Conservation (phyloP, 345 rosid genomes). For the Murraya paniculata region DNA sequence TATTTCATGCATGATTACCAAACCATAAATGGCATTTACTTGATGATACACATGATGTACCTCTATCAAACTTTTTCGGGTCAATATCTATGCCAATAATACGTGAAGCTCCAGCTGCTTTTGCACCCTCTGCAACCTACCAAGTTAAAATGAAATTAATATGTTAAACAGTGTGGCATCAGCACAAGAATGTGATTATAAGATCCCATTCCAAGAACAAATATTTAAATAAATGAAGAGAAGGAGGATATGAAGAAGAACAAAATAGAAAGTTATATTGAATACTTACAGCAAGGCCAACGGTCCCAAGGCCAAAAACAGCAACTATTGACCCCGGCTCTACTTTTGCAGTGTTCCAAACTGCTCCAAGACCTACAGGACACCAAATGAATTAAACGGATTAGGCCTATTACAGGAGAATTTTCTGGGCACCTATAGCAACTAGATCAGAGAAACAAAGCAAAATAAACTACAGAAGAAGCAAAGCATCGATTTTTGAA, state of each 20-base stretch:
- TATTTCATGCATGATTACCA: neutral
- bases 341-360: constrained; percentile 99
- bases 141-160: constrained; percentile 4
- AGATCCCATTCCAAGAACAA: neutral
- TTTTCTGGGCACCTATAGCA: neutral
- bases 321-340: constrained; percentile 91
- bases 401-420: neutral
- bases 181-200: neutral
- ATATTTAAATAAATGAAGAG: neutral
- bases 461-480: neutral
- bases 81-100: constrained; percentile 94
- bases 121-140: constrained; percentile 99
- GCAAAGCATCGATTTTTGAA: too few relatives aligned
- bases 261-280: neutral
- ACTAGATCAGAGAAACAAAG: neutral
- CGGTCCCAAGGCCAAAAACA: constrained; percentile 96
- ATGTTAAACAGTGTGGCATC: neutral
- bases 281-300: constrained; percentile 92
- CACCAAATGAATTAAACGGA: neutral
- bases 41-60: constrained; percentile 25
- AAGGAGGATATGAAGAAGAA: neutral
- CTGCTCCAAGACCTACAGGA: constrained; percentile 86
- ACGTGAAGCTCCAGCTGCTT: constrained; percentile 93
- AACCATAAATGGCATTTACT: neutral
- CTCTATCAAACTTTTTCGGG: constrained; percentile 68